Evolutionary conservation across 129 eudicot genomes (phyloP), one percentile per base, ranked within the genome.

Genomic region (Lactuca saligna): DNA sequence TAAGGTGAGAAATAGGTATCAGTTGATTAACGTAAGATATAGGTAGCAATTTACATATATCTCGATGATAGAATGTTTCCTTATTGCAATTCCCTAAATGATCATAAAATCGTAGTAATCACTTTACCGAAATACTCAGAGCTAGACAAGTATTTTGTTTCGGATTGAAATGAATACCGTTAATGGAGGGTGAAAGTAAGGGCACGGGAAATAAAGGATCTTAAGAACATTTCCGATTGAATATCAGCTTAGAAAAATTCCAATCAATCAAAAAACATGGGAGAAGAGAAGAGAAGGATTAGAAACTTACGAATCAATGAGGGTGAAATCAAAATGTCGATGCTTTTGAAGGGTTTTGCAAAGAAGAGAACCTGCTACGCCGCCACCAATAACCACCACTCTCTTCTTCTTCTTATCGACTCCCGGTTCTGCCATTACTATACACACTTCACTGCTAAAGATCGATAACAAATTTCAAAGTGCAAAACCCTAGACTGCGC

Each of bases 371-470:
- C 96, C 96, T 32, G 82, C 92, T 6, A 86, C 72, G n/a, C 96
- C 96, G 37, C 96, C 92, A 15, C 91, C 96, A 39, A 89, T 75
- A 8, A 89, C 81, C 78, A 85, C 96, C 77, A 89, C 96, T 54
- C 84, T 68, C 78, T 79, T 79, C 72, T 77, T 84, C 61, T 67
- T 80, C 71, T 54, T 49, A 62, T 65, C 78, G 54, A 17, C 7
- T 34, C 68, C 66, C 39, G 16, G 48, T 17, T 74, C 75, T 54
- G 80, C 54, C 73, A 58, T 76, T 69, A 56, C 49, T 65, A 54
- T 25, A 38, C 70, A 63, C 56, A 74, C 37, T 44, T 74, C 34
- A 55, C 55, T 51, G 5, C 11, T n/a, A 3, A 29, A 25, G 61
- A 37, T 20, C 17, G 39, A 61, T n/a, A 25, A n/a, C 3, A 31